A percentile compares a stretch with the other conserved stretches of the same genome.
phyloP scores from a whole-genome alignment of 2,329 filamentous ascomycete species.

The Neurospora crassa region DNA sequence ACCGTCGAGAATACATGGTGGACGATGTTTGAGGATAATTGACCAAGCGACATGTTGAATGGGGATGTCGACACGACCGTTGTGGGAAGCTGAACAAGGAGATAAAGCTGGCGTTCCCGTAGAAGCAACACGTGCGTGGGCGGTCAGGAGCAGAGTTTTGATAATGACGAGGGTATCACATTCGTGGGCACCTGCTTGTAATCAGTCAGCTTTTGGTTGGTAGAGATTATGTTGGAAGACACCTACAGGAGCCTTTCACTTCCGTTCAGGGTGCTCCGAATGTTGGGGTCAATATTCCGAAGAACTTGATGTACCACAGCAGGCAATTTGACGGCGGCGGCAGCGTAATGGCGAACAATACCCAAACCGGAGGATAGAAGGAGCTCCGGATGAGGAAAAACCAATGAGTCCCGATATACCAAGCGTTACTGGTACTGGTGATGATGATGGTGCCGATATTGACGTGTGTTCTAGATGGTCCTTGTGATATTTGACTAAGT shows the following conservation, averaged over 20 bases:
- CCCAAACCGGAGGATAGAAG: background rate
- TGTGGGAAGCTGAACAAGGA: background rate
- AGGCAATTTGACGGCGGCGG: background rate
- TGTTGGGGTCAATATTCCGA: background rate
- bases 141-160: background rate
- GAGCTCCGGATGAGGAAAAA: background rate
- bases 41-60: background rate
- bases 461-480: background rate
- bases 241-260: background rate
- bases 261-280: background rate
- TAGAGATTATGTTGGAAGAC: background rate
- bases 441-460: background rate
- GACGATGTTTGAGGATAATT: background rate
- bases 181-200: background rate
- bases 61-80: background rate
- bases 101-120: background rate
- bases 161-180: background rate
- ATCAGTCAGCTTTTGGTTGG: background rate
- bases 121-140: background rate
- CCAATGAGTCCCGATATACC: background rate
- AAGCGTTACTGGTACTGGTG: background rate
- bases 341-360: background rate
- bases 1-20: background rate
- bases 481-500: background rate
- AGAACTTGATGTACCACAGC: background rate